phyloP scores from a whole-genome alignment of 2,329 filamentous ascomycete species.

The Neonectria ditissima region DNA sequence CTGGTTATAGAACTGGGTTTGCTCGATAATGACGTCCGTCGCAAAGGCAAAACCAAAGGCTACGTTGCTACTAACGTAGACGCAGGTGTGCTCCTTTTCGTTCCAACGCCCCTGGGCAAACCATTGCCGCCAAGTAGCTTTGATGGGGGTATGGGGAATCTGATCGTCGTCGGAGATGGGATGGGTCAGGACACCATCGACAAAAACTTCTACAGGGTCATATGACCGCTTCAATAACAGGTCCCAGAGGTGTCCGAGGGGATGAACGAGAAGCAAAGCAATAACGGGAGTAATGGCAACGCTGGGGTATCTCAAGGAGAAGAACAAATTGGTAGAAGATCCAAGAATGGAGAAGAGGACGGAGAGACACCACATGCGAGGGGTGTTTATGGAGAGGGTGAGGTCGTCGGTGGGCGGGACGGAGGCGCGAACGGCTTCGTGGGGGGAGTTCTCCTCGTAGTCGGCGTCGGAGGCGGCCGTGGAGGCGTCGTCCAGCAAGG shows the following conservation, averaged over 20 bases:
- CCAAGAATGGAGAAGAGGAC: slow-evolving; percentile 83
- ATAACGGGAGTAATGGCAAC: slow-evolving; percentile 92
- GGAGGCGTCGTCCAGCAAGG: slow-evolving; percentile 51
- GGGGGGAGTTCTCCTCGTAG: slow-evolving; percentile 77
- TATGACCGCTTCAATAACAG: slow-evolving; percentile 73
- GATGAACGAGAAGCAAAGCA: slow-evolving; percentile 85
- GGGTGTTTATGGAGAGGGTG: slow-evolving; percentile 84
- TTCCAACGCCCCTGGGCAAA: slow-evolving; percentile 86
- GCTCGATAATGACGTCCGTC: slow-evolving; percentile 90
- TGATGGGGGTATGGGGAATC: slow-evolving; percentile 39
- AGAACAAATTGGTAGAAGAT: slow-evolving; percentile 88
- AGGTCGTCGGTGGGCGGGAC: slow-evolving; percentile 82
- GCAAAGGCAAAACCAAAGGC: slow-evolving; percentile 92
- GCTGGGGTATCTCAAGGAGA: slow-evolving; percentile 89
- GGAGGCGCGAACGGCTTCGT: slow-evolving; percentile 83
- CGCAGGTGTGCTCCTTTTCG: slow-evolving; percentile 88
- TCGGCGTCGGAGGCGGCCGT: slow-evolving; percentile 60
- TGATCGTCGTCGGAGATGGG: slow-evolving; percentile 36
- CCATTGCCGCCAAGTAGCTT: slow-evolving; percentile 71
- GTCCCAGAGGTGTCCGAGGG: slow-evolving; percentile 85
- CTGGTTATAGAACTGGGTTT: slow-evolving; percentile 90
- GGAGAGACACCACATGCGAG: slow-evolving; percentile 88
- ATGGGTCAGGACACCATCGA: slow-evolving; percentile 59
- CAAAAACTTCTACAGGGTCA: slow-evolving; percentile 61
- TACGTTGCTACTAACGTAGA: slow-evolving; percentile 91